These are phyloP conservation scores for Colletotrichum sp. DNA, from an alignment of 2,329 filamentous ascomycete species.

Conservation along the genomic window DNA sequence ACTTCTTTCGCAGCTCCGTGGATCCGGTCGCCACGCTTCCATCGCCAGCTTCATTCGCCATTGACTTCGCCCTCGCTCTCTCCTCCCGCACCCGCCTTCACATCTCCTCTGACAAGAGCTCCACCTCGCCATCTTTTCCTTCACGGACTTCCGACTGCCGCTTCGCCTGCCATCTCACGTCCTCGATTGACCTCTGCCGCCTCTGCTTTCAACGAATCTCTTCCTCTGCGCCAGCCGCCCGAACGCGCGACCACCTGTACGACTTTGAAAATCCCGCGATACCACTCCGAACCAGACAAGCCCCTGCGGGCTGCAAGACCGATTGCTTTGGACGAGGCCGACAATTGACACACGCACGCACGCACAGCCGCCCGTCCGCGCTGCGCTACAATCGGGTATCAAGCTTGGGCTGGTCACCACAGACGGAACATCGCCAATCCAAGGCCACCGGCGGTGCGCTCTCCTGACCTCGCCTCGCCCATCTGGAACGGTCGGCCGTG, in stretches of 20 bases:
- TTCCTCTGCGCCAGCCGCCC: neutral
- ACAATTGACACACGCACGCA: neutral
- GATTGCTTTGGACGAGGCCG: neutral
- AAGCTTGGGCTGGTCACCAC: neutral
- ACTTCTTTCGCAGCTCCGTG: neutral
- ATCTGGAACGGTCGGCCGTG: neutral
- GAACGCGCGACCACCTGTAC: neutral
- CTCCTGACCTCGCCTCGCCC: neutral
- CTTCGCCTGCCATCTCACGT: neutral
- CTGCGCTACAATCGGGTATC: neutral
- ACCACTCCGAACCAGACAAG: neutral
- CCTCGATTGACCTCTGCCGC: neutral
- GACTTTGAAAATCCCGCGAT: neutral
- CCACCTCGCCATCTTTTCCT: neutral
- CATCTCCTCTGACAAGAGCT: neutral
- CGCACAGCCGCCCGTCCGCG: neutral
- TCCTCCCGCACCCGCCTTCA: neutral
- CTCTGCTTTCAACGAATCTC: neutral
- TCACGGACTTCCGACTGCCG: neutral
- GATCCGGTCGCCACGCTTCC: conserved; percentile 4
- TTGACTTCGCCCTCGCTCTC: neutral
- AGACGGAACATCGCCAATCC: conserved; percentile 9
- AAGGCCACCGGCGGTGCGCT: neutral
- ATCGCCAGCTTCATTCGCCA: neutral
- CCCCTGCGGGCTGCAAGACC: neutral